Evolutionary conservation across 345 rosid species (phyloP).

Genomic region (Nephelium lappaceum): DNA sequence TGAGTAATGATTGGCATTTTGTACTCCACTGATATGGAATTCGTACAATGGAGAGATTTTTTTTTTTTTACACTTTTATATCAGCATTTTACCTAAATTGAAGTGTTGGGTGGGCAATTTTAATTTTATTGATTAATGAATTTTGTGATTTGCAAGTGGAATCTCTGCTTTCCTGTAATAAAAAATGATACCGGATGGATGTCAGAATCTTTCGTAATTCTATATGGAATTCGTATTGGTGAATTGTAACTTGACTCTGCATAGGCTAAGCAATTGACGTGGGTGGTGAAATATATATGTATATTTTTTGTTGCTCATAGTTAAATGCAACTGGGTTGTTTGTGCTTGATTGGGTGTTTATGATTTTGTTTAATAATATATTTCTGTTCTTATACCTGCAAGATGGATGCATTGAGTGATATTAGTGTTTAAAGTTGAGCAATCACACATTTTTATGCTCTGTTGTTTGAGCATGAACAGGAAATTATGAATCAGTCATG

Average conservation of each 20-base stretch:
- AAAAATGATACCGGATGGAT: not conserved
- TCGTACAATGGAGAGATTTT: no score
- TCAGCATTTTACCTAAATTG: not conserved
- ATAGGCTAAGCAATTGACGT: not conserved
- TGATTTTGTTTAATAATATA: not conserved
- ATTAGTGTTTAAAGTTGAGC: not conserved
- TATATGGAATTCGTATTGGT: not conserved
- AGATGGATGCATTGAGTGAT: not conserved
- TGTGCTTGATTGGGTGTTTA: not conserved
- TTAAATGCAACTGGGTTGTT: not conserved
- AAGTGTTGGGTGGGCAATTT: not conserved
- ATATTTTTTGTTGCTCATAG: not conserved
- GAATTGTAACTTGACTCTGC: not conserved
- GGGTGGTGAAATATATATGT: not conserved
- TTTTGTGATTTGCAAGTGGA: not conserved
- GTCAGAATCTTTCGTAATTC: not conserved
- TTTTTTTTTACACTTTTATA: not conserved
- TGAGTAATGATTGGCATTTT: not conserved
- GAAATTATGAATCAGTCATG: not conserved
- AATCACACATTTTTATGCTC: not conserved
- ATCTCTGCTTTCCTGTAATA: not conserved
- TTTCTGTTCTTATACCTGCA: not conserved
- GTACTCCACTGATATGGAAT: not conserved
- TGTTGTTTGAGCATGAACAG: not conserved
- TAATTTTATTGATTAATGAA: not conserved